These are phyloP conservation scores for Anisogramma anomala DNA, from an alignment of 2,329 filamentous ascomycete genomes.

Conservation along the genomic window DNA sequence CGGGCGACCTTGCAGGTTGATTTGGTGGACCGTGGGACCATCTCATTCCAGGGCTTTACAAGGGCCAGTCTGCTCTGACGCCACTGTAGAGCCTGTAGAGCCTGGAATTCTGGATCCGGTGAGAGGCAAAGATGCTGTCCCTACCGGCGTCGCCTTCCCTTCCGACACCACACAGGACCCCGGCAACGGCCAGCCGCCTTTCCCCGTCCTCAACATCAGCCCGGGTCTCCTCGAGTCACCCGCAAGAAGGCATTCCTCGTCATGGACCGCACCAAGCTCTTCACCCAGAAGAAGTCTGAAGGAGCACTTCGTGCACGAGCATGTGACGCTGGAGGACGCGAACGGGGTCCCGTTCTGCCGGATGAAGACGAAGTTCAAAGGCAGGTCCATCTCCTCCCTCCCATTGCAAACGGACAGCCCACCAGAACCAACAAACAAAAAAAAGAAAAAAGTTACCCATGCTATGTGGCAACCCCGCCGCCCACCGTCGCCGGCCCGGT, in stretches of 20 bases:
- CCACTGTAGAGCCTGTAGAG: conserved; percentile 20
- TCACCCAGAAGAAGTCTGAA: conserved; percentile 46
- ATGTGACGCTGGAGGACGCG: conserved; percentile 37
- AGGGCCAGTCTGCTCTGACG: too few species aligned
- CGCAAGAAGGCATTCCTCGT: conserved; percentile 46
- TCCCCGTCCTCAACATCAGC: conserved; percentile 39
- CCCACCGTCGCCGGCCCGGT: too few species aligned
- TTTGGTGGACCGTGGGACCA: too few species aligned
- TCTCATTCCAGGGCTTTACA: too few species aligned
- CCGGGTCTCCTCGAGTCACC: conserved; percentile 31
- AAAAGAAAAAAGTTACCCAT: too few species aligned
- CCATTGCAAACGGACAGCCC: too few species aligned
- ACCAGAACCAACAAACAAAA: too few species aligned
- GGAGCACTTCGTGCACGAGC: conserved; percentile 40
- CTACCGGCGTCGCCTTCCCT: conserved; percentile 55
- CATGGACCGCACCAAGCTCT: conserved; percentile 40
- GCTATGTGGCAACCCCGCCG: too few species aligned
- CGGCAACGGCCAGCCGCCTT: conserved; percentile 30
- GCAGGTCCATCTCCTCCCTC: too few species aligned
- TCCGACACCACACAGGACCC: conserved; percentile 40
- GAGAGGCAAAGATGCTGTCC: conserved; percentile 51
- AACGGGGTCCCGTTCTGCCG: conserved; percentile 37
- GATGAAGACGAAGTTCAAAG: conserved; percentile 41
- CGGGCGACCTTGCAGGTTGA: too few species aligned
- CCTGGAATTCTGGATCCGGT: conserved; percentile 41